phyloP scores from a whole-genome alignment of 148 eudicot species.

The Agrostemma githago region DNA sequence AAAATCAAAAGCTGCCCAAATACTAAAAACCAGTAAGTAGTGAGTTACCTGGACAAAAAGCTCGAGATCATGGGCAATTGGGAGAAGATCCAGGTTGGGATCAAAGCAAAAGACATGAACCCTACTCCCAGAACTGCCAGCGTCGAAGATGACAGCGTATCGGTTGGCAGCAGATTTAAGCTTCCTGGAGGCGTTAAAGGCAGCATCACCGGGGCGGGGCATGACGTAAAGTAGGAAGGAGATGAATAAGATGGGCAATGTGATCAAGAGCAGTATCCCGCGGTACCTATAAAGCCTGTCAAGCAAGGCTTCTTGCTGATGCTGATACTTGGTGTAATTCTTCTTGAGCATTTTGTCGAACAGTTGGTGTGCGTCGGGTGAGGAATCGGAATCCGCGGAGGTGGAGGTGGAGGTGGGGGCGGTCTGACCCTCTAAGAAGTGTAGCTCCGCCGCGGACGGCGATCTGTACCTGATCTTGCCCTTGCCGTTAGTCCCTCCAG shows the following conservation, averaged over 20 bases:
- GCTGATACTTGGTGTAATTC: slow-evolving; percentile 29
- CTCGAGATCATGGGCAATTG: slow-evolving; percentile 51
- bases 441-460: slow-evolving; percentile 79
- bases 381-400: not conserved
- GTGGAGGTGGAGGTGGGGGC: too few relatives aligned
- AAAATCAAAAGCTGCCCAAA: too few relatives aligned
- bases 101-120: slow-evolving; percentile 97
- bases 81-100: slow-evolving; percentile 73
- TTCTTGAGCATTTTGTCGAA: slow-evolving; percentile 55
- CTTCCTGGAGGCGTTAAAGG: slow-evolving; percentile 34
- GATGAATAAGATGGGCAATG: slow-evolving; percentile 57
- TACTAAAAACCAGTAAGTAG: too few relatives aligned
- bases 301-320: slow-evolving; percentile 37
- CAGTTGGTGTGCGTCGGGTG: slow-evolving; percentile 27
- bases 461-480: slow-evolving; percentile 93
- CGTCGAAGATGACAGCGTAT: slow-evolving; percentile 88
- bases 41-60: slow-evolving; percentile 51
- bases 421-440: slow-evolving; percentile 36
- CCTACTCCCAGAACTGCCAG: slow-evolving; percentile 92
- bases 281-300: slow-evolving; percentile 56
- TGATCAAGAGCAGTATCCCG: slow-evolving; percentile 49
- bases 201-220: slow-evolving; percentile 42
- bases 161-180: slow-evolving; percentile 29
- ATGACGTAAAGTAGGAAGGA: slow-evolving; percentile 49
- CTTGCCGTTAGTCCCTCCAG: slow-evolving; percentile 54